phyloP scores from a whole-genome alignment of 1,139 yeast genomes.

The Kodamaea ohmeri region DNA sequence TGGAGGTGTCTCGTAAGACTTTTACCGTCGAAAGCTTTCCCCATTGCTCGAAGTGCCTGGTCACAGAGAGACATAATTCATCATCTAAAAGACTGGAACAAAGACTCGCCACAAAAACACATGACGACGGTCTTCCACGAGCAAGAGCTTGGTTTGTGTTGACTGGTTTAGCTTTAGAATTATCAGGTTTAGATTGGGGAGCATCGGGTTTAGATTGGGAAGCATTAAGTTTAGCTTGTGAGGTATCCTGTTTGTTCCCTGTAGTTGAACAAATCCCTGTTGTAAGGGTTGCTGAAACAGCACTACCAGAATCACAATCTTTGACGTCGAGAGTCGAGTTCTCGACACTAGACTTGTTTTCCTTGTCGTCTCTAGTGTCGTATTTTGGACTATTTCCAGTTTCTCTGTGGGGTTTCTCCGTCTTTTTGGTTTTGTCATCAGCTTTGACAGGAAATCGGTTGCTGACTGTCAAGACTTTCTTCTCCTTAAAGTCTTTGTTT shows the following conservation, averaged over 20 bases:
- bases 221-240: too few species aligned
- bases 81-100: conserved; percentile 65
- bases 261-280: too few species aligned
- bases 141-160: not conserved
- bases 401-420: not conserved
- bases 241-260: too few species aligned
- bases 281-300: too few species aligned
- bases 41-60: conserved; percentile 61
- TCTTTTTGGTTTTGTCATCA: not conserved
- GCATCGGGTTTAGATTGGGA: too few species aligned
- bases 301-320: too few species aligned
- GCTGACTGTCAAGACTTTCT: conserved; percentile 1
- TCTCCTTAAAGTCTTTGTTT: not conserved
- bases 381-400: not conserved
- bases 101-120: conserved; percentile 85
- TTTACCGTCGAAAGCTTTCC: conserved; percentile 75
- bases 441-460: not conserved
- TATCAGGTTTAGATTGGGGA: not conserved
- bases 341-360: too few species aligned
- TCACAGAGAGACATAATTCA: conserved; percentile 65
- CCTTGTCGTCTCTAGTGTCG: not conserved
- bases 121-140: conserved; percentile 65
- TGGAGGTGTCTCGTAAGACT: conserved; percentile 76
- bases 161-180: not conserved
- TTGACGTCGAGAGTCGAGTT: too few species aligned